A percentile compares a stretch with the other conserved stretches of the same genome.
Conservation (phyloP, 169 alveolate genomes). For the Toxoplasma gondii region DNA sequence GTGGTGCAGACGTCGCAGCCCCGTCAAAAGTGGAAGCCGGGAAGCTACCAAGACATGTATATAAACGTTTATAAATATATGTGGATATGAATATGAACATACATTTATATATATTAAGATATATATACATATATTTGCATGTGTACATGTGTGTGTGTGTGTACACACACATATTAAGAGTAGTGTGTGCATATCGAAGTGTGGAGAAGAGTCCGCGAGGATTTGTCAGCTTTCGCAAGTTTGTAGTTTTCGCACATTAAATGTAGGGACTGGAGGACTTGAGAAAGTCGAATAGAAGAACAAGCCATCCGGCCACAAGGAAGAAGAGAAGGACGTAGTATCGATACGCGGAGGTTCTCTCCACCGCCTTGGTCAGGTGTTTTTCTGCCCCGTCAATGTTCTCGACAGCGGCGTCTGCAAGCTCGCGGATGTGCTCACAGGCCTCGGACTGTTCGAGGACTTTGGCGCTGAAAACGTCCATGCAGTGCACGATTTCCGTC, state of each 20-base stretch:
- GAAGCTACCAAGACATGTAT: no score
- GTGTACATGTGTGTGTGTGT: not conserved
- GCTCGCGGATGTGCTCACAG: slow-evolving; percentile 19
- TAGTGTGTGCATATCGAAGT: not conserved
- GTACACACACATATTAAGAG: not conserved
- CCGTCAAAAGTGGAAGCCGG: no score
- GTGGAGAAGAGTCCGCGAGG: not conserved
- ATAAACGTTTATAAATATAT: not conserved
- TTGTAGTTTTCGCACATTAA: not conserved
- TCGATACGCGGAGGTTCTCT: slow-evolving; percentile 16
- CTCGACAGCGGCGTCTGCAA: slow-evolving; percentile 31
- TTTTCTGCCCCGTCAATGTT: slow-evolving; percentile 11
- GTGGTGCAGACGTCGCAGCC: no score
- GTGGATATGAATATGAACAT: not conserved
- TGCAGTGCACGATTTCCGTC: slow-evolving; percentile 38
- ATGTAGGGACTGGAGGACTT: slow-evolving; percentile 43
- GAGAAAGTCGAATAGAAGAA: slow-evolving; percentile 21
- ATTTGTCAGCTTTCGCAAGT: not conserved
- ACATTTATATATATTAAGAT: not conserved
- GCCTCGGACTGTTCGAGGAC: slow-evolving; percentile 55
- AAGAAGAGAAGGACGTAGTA: slow-evolving; percentile 12
- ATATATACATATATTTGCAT: not conserved
- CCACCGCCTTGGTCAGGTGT: slow-evolving; percentile 9
- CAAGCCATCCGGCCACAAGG: slow-evolving; percentile 14
- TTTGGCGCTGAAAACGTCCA: slow-evolving; percentile 41